Evolutionary conservation across 148 eudicot species (phyloP).

Genomic region (Cornus florida): DNA sequence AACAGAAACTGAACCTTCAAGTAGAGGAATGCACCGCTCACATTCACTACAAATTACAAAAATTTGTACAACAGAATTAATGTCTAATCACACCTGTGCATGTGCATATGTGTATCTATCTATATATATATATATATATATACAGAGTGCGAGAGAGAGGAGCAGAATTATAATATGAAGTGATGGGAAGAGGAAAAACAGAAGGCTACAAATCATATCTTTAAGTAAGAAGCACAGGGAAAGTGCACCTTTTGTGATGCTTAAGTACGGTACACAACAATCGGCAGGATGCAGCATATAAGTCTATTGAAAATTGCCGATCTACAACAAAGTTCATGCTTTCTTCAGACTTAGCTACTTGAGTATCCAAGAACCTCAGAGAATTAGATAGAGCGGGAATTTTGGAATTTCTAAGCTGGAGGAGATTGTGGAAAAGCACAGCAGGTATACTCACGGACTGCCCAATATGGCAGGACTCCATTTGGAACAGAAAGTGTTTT

Average conservation of each 20-base stretch:
- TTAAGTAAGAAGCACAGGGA: constrained; percentile 22
- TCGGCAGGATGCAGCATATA: constrained; percentile 82
- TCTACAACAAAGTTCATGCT: constrained; percentile 39
- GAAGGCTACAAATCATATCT: not conserved
- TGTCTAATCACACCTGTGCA: not conserved
- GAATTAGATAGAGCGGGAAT: constrained; percentile 23
- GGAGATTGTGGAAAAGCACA: constrained; percentile 56
- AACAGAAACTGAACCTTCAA: constrained; percentile 69
- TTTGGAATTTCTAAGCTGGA: constrained; percentile 34
- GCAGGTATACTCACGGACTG: constrained; percentile 68
- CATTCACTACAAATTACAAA: constrained; percentile 49
- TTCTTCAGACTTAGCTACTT: constrained; percentile 20
- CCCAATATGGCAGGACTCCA: constrained; percentile 55
- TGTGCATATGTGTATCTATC: not conserved
- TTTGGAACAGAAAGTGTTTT: constrained; percentile 57
- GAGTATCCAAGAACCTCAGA: constrained; percentile 16
- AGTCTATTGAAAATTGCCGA: constrained; percentile 48
- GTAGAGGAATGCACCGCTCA: constrained; percentile 53
- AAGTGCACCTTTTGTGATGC: constrained; percentile 69
- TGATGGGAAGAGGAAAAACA: not conserved
- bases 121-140: too few species aligned
- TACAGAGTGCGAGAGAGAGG: not conserved
- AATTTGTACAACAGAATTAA: not conserved
- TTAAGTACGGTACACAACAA: constrained; percentile 70
- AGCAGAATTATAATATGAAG: not conserved